Evolutionary conservation across 805 yeast species (phyloP), one percentile per base, ranked within the genome.

Genomic region (Candida adriatica): DNA sequence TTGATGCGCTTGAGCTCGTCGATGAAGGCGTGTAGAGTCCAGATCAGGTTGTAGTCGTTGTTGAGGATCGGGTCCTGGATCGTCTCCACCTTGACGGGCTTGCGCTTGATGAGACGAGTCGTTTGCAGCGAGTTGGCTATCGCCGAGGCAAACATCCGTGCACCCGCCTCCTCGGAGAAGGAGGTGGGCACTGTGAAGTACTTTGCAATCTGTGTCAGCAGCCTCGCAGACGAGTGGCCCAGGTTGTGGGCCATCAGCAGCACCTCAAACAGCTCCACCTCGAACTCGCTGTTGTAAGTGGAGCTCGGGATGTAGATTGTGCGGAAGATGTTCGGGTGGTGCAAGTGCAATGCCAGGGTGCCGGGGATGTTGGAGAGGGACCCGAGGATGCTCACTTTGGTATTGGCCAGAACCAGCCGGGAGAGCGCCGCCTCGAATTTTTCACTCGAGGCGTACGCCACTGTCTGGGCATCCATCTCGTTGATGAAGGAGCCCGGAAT

Each of bases 241-340:
- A 72, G 35, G 45, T 75, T 74, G 27, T 65, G 62, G 23, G 73
- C 53, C 30, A 66, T 63, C 30, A 76, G 55, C 29, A 77, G 59
- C 29, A 66, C 47, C 13, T 67, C 60, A 6, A 73, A 65, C 27
- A 74, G 29, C 4, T 57, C 41, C 38, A 63, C 39, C 55, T 69
- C 58, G 58, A 70, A 58, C 49, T 52, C 30, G 66, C 29, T 53
- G 38, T 27, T 39, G 29, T 22, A 70, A 46, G 26, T 7, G 1
- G 46, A 64, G 14, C 58, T 53, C 13, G 62, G 60, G 25, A 71
- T 64, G 44, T 67, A 72, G 21, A 75, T 61, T 8, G 73, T 70
- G 34, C 80, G 50, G 37, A 67, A 63, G 18, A 75, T 72, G 43
- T 73, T 72, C 1, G 81, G 79, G 51, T 75, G 82, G 27, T 45